Evolutionary conservation across 352 stramenopile species (phyloP), one percentile per base, ranked within the genome.

Genomic region (Globisporangium rhizosaccharum): DNA sequence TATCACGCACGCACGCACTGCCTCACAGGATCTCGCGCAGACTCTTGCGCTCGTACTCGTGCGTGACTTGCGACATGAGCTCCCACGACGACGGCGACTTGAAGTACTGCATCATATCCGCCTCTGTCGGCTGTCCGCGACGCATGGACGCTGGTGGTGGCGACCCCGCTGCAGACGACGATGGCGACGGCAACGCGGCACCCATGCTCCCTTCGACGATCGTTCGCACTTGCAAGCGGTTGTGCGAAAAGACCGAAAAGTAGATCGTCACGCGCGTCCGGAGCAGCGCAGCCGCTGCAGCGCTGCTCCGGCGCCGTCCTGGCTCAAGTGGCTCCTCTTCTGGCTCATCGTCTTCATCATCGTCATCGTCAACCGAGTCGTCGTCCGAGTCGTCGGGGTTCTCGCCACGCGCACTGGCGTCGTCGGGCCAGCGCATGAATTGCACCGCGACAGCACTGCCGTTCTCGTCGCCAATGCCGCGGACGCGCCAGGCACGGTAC

Each of bases 11-110:
- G 39, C 39, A 46, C 15, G 5, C 41, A 20, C 5, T 14, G 17
- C 9, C 58, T 63, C 30, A 63, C 51, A 58, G 51, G 20, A 50
- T 51, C 33, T 63, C 42, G 39, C 41, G 20, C 20, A 63, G 6
- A 26, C 51, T 53, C 52, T 63, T 63, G 42, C 58, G 58, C 39
- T 44, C 73, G 66, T 80, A 89, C 65, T 86, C 68, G 59, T 85
- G 68, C 51, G 71, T 77, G 28, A 83, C 72, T 57, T 90, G 78
- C 59, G 76, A 72, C 28, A 82, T 73, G 55, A 86, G 68, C 57
- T 88, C 80, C 80, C 80, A 90, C 3, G 80, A 76, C 44, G 76
- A 85, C n/a, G 76, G 76, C 20, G 75, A 74, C 58, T 85, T 84
- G 53, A 86, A 88, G 65, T 86, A 88, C 49, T 80, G 77, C 51